Evolutionary conservation across 176 grass and related monocot genomes (phyloP).

Genomic region (Musa itinerans): DNA sequence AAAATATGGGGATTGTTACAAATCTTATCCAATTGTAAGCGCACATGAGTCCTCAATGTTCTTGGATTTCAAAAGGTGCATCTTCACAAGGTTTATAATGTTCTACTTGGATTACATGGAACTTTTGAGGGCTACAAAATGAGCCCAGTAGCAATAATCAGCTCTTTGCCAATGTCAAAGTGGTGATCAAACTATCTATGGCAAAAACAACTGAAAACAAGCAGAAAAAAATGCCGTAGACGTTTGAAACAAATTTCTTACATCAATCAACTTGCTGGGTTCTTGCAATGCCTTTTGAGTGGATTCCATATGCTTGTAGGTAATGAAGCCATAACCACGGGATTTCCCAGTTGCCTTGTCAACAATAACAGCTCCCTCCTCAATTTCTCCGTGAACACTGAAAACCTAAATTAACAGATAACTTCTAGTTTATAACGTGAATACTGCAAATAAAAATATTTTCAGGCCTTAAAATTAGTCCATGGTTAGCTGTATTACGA

Average conservation of each 20-base stretch:
- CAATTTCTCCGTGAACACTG: conserved; percentile 13
- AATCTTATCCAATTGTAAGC: no score
- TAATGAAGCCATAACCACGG: conserved; percentile 16
- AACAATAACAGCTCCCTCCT: conserved; percentile 14
- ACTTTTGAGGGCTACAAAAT: no score
- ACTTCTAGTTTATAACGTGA: background rate
- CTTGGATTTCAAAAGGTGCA: no score
- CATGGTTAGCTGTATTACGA: background rate
- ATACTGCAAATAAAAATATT: background rate
- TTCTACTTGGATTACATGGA: no score
- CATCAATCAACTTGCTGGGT: conserved; percentile 23
- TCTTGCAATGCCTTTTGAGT: conserved; percentile 15
- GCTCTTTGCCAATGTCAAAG: no score
- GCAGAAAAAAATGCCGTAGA: background rate
- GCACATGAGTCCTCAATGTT: no score
- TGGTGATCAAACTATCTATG: background rate
- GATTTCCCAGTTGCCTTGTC: conserved; percentile 16
- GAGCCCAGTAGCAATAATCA: no score
- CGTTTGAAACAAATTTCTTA: conserved; percentile 7
- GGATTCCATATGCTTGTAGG: conserved; percentile 15
- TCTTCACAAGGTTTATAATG: no score
- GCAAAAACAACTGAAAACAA: background rate
- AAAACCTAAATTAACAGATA: conserved; percentile 1
- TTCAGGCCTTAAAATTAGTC: background rate
- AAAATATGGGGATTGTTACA: no score